Conservation (phyloP, 768 basidiomycete genomes). For the Mycena floridula region DNA sequence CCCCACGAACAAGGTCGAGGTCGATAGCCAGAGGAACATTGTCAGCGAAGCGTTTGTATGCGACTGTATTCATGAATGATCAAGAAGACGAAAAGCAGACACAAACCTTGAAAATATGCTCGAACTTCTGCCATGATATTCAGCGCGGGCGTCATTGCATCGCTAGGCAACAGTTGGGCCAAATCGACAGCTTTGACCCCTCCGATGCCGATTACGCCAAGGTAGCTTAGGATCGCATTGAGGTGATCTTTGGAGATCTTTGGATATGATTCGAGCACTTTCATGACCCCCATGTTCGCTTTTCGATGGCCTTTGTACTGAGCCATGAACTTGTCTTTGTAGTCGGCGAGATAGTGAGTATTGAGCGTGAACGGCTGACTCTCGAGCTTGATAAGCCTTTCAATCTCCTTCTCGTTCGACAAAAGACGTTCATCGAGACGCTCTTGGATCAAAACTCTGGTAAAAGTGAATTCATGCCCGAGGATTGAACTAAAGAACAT, state of each 20-base stretch:
- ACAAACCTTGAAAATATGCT: slow-evolving; percentile 68
- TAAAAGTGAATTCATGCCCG: slow-evolving; percentile 7
- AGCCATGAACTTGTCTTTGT: slow-evolving; percentile 25
- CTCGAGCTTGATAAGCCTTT: slow-evolving; percentile 33
- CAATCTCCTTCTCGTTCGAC: slow-evolving; percentile 10
- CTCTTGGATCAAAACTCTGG: background rate
- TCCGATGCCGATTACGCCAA: too few species aligned
- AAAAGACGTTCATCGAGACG: background rate
- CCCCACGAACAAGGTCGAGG: slow-evolving; percentile 45
- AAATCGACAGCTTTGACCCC: slow-evolving; percentile 36
- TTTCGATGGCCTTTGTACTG: slow-evolving; percentile 17
- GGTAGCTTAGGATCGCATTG: too few species aligned
- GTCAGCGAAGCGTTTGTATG: slow-evolving; percentile 55
- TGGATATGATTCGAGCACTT: too few species aligned
- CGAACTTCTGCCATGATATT: slow-evolving; percentile 66
- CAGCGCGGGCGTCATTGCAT: slow-evolving; percentile 49
- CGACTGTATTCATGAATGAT: slow-evolving; percentile 33
- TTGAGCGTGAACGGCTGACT: slow-evolving; percentile 13
- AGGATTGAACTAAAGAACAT: background rate
- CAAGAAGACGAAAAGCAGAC: slow-evolving; percentile 2
- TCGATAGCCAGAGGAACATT: slow-evolving; percentile 53
- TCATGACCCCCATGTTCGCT: too few species aligned
- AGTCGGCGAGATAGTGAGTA: slow-evolving; percentile 13
- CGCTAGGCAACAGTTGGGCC: slow-evolving; percentile 40
- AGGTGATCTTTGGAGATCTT: background rate